Conservation (phyloP, 805 yeast genomes). For the Candida sonorensis region DNA sequence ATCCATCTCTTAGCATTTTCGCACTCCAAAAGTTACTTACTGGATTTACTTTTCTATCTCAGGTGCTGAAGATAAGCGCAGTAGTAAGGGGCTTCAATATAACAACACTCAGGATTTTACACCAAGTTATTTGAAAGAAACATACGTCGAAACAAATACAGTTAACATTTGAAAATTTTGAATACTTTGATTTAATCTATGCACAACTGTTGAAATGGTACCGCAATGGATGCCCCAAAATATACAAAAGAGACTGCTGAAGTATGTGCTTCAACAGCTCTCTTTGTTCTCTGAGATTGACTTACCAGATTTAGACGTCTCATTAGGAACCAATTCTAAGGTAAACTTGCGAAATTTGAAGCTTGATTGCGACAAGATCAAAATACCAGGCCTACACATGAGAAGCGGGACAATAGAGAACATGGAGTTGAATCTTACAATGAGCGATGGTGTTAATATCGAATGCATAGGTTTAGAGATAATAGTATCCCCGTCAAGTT, state of each 20-base stretch:
- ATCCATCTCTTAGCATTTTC: no score
- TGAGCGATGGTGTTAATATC: slow-evolving; percentile 65
- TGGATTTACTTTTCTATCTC: no score
- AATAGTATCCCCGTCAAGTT: slow-evolving; percentile 32
- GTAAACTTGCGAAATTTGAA: slow-evolving; percentile 54
- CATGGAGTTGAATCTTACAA: slow-evolving; percentile 52
- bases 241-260: slow-evolving; percentile 72
- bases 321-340: slow-evolving; percentile 50
- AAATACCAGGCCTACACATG: slow-evolving; percentile 56
- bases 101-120: no score
- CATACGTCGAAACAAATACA: no score
- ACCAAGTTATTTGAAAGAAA: no score
- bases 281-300: slow-evolving; percentile 72
- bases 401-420: slow-evolving; percentile 54
- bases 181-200: no score
- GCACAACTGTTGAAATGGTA: no score
- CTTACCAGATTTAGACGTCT: slow-evolving; percentile 73
- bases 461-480: slow-evolving; percentile 50
- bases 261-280: slow-evolving; percentile 74
- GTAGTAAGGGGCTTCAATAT: no score
- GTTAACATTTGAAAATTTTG: no score
- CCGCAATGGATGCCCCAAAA: slow-evolving; percentile 76
- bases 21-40: no score
- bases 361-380: slow-evolving; percentile 64
- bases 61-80: no score